These are phyloP conservation scores for Xerocomus tenax DNA, from an alignment of 1,284 basidiomycete species.

Conservation along the genomic window DNA sequence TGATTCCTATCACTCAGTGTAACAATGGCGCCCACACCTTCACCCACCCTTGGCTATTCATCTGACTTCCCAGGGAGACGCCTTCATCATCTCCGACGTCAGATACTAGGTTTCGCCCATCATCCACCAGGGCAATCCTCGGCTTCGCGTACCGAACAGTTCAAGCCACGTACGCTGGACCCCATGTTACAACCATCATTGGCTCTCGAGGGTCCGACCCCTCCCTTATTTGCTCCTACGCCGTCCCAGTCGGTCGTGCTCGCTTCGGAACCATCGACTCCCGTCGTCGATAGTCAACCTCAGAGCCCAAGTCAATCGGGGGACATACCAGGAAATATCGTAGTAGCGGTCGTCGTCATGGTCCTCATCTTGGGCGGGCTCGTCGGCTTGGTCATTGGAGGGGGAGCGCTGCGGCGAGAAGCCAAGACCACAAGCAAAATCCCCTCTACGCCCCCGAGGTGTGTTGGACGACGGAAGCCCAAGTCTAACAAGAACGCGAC, in stretches of 20 bases:
- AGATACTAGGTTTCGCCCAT: constrained; percentile 2
- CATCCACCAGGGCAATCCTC: constrained; percentile 3
- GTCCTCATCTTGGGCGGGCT: constrained; percentile 27
- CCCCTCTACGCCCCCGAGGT: not conserved
- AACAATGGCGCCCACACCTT: constrained; percentile 22
- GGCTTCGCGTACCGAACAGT: not conserved
- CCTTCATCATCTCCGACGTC: constrained; percentile 14
- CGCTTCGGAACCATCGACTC: constrained; percentile 8
- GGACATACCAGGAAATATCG: constrained; percentile 21
- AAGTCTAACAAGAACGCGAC: not conserved
- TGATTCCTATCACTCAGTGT: not conserved
- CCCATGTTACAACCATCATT: constrained; percentile 7
- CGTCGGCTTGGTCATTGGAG: constrained; percentile 24
- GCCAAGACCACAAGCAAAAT: constrained; percentile 4
- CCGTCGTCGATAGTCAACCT: constrained; percentile 3
- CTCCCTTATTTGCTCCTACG: constrained; percentile 1
- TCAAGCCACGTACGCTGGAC: constrained; percentile 8
- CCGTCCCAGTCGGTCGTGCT: constrained; percentile 10
- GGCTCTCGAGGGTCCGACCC: constrained; percentile 4
- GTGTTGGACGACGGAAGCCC: constrained; percentile 9
- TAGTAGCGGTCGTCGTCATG: constrained; percentile 19
- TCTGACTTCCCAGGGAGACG: constrained; percentile 1
- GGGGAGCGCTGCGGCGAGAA: constrained; percentile 24
- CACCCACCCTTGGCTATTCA: constrained; percentile 2
- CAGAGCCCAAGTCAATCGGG: constrained; percentile 4